Conservation (phyloP, 2,329 filamentous ascomycete genomes). For the Verticillium isaacii region DNA sequence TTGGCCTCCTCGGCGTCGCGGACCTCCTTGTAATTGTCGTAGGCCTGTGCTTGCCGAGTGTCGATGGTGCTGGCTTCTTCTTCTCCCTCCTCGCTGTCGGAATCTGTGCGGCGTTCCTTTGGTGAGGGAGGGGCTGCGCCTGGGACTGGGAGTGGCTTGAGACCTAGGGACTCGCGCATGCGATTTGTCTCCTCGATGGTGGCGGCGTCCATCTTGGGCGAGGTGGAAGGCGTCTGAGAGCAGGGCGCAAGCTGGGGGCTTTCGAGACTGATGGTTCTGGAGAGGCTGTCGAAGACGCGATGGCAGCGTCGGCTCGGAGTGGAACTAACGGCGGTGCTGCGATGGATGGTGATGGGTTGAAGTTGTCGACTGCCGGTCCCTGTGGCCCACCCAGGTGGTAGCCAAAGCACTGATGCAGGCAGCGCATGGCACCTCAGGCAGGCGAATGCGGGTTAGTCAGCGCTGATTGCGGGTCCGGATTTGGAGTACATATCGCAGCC, state of each 20-base stretch:
- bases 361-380: not conserved
- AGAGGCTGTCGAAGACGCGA: not conserved
- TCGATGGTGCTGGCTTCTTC: conserved; percentile 83
- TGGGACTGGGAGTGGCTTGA: conserved; percentile 84
- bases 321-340: not conserved
- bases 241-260: not conserved
- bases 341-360: not conserved
- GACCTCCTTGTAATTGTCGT: conserved; percentile 65
- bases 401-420: not conserved
- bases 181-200: conserved; percentile 93
- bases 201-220: conserved; percentile 54
- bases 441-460: not conserved
- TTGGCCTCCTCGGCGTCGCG: conserved; percentile 72
- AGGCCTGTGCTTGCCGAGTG: conserved; percentile 66
- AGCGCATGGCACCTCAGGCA: not conserved
- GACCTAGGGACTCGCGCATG: conserved; percentile 80
- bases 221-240: not conserved
- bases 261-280: not conserved
- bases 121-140: conserved; percentile 44
- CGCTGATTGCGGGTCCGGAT: not conserved
- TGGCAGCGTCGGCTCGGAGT: not conserved
- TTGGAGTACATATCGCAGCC: conserved; percentile 1
- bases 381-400: not conserved
- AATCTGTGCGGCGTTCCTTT: conserved; percentile 29
- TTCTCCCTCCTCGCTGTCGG: conserved; percentile 53